Evolutionary conservation across 2,329 filamentous ascomycete genomes (phyloP).

Genomic region (Ophiocordyceps unilateralis): DNA sequence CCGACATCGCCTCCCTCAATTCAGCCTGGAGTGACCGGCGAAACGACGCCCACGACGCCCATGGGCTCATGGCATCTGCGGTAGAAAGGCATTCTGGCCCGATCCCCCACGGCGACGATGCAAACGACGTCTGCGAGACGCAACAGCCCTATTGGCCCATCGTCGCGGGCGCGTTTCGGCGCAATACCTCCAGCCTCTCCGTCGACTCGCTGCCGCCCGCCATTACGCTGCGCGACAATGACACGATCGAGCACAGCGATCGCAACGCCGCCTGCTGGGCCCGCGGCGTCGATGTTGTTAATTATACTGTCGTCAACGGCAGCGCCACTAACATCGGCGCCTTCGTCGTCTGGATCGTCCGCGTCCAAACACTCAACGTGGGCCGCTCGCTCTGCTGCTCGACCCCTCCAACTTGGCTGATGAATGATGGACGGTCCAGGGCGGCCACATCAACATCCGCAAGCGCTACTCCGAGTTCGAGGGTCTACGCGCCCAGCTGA

Average conservation of each 20-base stretch:
- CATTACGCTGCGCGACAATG: slow-evolving; percentile 47
- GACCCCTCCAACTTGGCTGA: not conserved
- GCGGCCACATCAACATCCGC: slow-evolving; percentile 42
- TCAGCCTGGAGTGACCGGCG: too few species aligned
- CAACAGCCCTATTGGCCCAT: not conserved
- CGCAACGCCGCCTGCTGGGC: slow-evolving; percentile 46
- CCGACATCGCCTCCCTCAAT: too few species aligned
- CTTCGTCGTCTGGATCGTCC: slow-evolving; percentile 90
- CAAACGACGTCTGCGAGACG: not conserved
- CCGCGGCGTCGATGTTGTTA: slow-evolving; percentile 40
- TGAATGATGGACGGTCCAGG: slow-evolving; percentile 22
- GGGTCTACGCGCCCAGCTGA: slow-evolving; percentile 54
- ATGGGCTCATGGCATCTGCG: not conserved
- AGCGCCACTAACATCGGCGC: slow-evolving; percentile 51
- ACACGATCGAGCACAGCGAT: slow-evolving; percentile 30
- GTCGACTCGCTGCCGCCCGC: slow-evolving; percentile 29
- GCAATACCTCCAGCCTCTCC: slow-evolving; percentile 26
- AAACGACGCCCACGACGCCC: not conserved
- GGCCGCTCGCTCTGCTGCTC: slow-evolving; percentile 8
- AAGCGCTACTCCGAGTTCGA: slow-evolving; percentile 91
- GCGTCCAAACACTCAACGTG: slow-evolving; percentile 71
- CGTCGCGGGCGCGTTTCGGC: slow-evolving; percentile 6
- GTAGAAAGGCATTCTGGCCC: not conserved
- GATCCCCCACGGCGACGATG: not conserved
- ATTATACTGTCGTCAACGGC: slow-evolving; percentile 39